Base-by-base conservation (phyloP, 2,329 filamentous ascomycete species). In the Colletotrichum trifolii region DNA sequence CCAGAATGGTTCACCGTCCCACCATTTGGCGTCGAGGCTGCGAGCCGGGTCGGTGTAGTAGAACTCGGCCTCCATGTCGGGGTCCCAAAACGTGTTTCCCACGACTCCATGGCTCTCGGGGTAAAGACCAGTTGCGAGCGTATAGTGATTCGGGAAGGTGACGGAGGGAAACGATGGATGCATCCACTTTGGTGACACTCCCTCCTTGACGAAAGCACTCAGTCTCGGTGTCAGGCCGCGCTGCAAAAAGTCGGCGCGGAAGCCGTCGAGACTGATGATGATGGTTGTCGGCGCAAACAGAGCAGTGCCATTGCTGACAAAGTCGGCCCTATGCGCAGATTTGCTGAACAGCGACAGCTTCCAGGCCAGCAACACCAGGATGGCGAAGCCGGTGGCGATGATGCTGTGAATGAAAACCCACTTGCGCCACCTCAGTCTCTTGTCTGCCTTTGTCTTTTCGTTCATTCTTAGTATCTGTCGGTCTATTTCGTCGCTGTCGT, bases 81-180 rank as follows among this genome's bases (percentile, higher is more conserved):
- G 92, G 72, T 98, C 96, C 92, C 92, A 99, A 75, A 99, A 99
- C 1, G 88, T 92, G 74, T 99, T 99, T 6, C 94, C 92, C 1
- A 99, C 94, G 4, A 99, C 85, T 0, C 96, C 96, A 74, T 99
- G 96, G 62, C 90, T 90, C 78, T 98, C 95, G 0, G 96, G 96
- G 71, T 98, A 94, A 34, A 98, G 79, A 0, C 96, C 96, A 0
- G 96, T 98, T 0, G 93, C 93, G 42, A 98, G 82, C 0, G 95
- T 97, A 76, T 95, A 97, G 76, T 98, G 96, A 71, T 98, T 95
- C 11, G 96, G 96, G 72, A 99, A 99, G 0, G 96, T 99, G 49
- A 99, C 93, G 25, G 93, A 97, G 0, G 96, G 96, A 70, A 99
- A 99, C 43, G 93, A 96, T 0, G 96, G 96, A 7, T 88, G 85